Evolutionary conservation across 192 early-diverging fungal genomes (phyloP).

Genomic region (Chytriomyces sp.): DNA sequence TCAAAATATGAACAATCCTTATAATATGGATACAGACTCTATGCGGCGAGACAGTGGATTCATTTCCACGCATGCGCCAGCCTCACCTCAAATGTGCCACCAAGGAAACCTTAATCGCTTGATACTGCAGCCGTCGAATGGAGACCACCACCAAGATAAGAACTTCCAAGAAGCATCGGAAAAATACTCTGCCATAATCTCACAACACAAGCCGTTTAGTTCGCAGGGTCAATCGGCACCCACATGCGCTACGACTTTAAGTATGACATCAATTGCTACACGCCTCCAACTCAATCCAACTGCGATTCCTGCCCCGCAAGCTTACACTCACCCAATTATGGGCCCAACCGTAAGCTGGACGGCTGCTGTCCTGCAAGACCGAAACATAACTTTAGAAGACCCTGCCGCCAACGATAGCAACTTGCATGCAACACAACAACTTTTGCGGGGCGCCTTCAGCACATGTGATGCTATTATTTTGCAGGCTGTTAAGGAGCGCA

Average conservation of each 20-base stretch:
- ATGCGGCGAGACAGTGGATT: not conserved
- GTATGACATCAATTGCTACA: conserved; percentile 30
- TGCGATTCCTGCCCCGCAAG: conserved; percentile 17
- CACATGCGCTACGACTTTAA: not conserved
- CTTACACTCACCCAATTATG: conserved; percentile 10
- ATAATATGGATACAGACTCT: not conserved
- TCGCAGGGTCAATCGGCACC: not conserved
- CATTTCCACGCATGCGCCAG: not conserved
- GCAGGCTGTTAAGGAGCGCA: conserved; percentile 30
- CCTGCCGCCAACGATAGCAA: conserved; percentile 5
- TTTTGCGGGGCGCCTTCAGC: conserved; percentile 18
- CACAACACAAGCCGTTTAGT: not conserved
- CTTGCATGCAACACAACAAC: too few species aligned
- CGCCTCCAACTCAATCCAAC: conserved; percentile 29
- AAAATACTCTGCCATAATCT: not conserved
- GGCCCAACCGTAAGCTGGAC: conserved; percentile 18
- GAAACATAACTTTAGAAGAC: not conserved
- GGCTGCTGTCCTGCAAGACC: not conserved
- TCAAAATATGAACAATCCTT: not conserved
- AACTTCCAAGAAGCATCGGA: not conserved
- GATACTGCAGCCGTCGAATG: not conserved
- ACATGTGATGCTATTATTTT: conserved; percentile 16
- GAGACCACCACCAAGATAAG: not conserved
- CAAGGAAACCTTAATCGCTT: not conserved
- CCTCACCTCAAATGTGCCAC: not conserved